These are phyloP conservation scores for Talaromyces sp. DNA, from an alignment of 2,329 filamentous ascomycete species.

Conservation along the genomic window DNA sequence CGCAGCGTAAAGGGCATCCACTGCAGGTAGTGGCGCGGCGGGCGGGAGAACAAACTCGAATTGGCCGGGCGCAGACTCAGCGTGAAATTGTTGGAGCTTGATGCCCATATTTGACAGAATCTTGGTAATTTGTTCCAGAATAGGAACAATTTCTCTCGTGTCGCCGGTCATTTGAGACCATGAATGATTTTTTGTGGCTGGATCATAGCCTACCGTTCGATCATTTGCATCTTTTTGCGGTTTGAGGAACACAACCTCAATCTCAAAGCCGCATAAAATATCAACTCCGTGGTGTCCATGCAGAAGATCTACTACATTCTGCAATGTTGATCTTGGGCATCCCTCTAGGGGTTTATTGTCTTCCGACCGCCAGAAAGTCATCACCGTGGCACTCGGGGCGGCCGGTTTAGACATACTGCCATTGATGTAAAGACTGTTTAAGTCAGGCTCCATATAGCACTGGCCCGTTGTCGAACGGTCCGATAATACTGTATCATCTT, in stretches of 20 bases:
- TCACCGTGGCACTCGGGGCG: constrained; percentile 63
- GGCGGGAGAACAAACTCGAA: constrained; percentile 75
- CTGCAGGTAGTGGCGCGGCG: constrained; percentile 64
- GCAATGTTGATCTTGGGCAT: constrained; percentile 69
- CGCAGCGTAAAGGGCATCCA: constrained; percentile 71
- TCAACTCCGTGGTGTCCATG: constrained; percentile 55
- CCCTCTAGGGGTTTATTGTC: constrained; percentile 55
- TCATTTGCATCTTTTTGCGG: constrained; percentile 37
- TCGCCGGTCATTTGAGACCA: constrained; percentile 70
- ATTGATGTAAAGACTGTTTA: constrained; percentile 62
- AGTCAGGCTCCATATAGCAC: constrained; percentile 68
- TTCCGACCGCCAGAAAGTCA: constrained; percentile 66
- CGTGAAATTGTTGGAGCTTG: constrained; percentile 70
- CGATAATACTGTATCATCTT: constrained; percentile 62
- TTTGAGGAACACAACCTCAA: constrained; percentile 74
- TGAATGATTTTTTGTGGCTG: constrained; percentile 66
- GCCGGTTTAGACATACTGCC: constrained; percentile 51
- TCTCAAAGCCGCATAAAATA: constrained; percentile 76
- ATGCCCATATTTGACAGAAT: constrained; percentile 65
- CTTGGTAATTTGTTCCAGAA: constrained; percentile 68
- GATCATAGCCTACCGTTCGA: constrained; percentile 38
- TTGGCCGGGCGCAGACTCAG: constrained; percentile 73
- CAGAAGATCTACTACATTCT: constrained; percentile 57
- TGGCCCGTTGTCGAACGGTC: constrained; percentile 63
- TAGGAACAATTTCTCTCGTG: constrained; percentile 57